These are phyloP conservation scores for Dactylonectria estremocensis DNA, from an alignment of 2,329 filamentous ascomycete species.

Conservation along the genomic window DNA sequence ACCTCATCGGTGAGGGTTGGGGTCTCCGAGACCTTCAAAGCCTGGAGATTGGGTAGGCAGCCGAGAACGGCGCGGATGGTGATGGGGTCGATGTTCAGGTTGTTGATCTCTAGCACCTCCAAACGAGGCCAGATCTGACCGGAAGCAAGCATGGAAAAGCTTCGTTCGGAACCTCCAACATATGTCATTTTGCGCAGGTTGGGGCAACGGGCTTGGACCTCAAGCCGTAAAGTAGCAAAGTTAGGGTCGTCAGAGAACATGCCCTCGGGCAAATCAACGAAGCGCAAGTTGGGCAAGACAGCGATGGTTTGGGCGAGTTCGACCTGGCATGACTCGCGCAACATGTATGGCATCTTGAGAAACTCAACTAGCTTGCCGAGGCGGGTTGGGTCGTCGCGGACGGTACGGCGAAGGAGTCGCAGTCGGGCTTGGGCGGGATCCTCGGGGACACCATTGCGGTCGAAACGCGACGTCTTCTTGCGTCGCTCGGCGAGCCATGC, in stretches of 20 bases:
- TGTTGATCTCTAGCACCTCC: slow-evolving; percentile 80
- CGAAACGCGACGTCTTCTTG: slow-evolving; percentile 80
- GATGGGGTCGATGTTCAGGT: slow-evolving; percentile 78
- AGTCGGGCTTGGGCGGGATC: slow-evolving; percentile 85
- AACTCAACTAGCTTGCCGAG: slow-evolving; percentile 81
- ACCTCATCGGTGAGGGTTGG: slow-evolving; percentile 82
- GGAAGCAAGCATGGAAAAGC: slow-evolving; percentile 78
- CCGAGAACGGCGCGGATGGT: slow-evolving; percentile 80
- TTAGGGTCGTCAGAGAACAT: slow-evolving; percentile 86
- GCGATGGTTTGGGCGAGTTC: slow-evolving; percentile 90
- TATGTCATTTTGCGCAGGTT: slow-evolving; percentile 94
- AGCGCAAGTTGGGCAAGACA: slow-evolving; percentile 86
- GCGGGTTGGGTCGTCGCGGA: slow-evolving; percentile 80
- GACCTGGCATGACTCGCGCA: slow-evolving; percentile 87
- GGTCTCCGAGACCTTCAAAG: slow-evolving; percentile 81
- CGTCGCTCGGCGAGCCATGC: slow-evolving; percentile 84
- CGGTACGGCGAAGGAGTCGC: slow-evolving; percentile 83
- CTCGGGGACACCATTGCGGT: slow-evolving; percentile 84
- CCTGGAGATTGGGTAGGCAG: slow-evolving; percentile 76
- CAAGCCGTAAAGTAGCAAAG: slow-evolving; percentile 83
- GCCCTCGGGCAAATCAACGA: slow-evolving; percentile 91
- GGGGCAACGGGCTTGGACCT: slow-evolving; percentile 86
- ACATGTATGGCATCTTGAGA: slow-evolving; percentile 95
- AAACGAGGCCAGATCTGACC: slow-evolving; percentile 78
- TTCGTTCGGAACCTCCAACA: slow-evolving; percentile 81